Percentiles rank a stretch among this genome's conserved stretches.
These are phyloP conservation scores for Plantago elongata DNA, from an alignment of 257 asterid genomes.

Conservation along the genomic window DNA sequence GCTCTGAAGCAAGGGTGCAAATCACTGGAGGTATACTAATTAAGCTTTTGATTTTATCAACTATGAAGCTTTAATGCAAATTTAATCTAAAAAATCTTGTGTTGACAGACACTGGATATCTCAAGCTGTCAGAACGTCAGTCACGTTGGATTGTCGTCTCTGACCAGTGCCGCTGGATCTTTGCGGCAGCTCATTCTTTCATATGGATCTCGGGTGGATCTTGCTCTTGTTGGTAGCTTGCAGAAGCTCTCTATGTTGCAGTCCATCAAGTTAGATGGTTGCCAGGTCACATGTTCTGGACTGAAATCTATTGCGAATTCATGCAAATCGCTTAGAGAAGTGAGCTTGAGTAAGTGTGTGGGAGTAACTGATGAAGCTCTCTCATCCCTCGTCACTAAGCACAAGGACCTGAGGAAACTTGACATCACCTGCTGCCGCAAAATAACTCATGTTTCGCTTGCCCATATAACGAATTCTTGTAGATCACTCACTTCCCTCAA, in stretches of 20 bases:
- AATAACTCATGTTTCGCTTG: constrained; percentile 59
- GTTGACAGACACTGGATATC: constrained; percentile 75
- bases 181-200: constrained; percentile 65
- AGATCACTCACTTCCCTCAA: constrained; percentile 61
- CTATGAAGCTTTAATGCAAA: not conserved
- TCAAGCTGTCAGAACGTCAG: constrained; percentile 82
- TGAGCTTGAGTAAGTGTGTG: constrained; percentile 71
- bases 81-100: constrained; percentile 14
- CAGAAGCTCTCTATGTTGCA: constrained; percentile 63
- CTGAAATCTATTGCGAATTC: constrained; percentile 76
- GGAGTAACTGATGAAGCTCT: constrained; percentile 94
- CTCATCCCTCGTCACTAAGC: constrained; percentile 58
- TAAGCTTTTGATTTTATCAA: not conserved
- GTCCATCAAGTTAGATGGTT: constrained; percentile 70
- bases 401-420: constrained; percentile 55
- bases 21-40: constrained; percentile 64
- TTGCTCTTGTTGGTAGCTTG: constrained; percentile 70
- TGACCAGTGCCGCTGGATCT: constrained; percentile 53
- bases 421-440: constrained; percentile 89
- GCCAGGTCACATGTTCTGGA: constrained; percentile 73
- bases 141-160: constrained; percentile 70
- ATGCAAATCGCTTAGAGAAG: constrained; percentile 58
- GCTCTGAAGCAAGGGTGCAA: constrained; percentile 60
- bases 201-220: constrained; percentile 78
- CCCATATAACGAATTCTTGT: constrained; percentile 64